phyloP scores from a whole-genome alignment of 2,329 filamentous ascomycete genomes.

The Paecilomyces dactylethromorphus region DNA sequence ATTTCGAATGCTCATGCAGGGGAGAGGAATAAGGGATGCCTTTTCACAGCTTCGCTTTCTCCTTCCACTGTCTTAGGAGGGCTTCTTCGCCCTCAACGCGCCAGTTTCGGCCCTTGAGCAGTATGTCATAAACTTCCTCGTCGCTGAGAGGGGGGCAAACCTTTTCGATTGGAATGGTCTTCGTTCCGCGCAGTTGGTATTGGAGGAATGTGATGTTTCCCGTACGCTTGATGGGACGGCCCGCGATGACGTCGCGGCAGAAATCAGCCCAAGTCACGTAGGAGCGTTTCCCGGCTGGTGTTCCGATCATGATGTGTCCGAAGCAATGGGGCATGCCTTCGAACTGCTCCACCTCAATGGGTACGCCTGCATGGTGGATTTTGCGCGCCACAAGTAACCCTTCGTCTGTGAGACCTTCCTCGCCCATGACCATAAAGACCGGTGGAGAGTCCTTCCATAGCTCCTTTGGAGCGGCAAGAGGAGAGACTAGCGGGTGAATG shows the following conservation, averaged over 20 bases:
- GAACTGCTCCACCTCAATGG: constrained; percentile 34
- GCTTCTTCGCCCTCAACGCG: constrained; percentile 28
- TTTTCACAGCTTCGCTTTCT: constrained; percentile 24
- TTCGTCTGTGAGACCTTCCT: constrained; percentile 38
- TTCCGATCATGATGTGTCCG: constrained; percentile 48
- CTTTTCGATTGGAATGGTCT: constrained; percentile 26
- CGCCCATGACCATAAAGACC: constrained; percentile 34
- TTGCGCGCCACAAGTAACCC: constrained; percentile 32
- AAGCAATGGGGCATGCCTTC: constrained; percentile 47
- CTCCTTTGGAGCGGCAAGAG: constrained; percentile 25
- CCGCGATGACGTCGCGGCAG: constrained; percentile 26
- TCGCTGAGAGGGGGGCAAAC: constrained; percentile 24
- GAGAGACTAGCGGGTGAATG: constrained; percentile 36
- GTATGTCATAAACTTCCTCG: constrained; percentile 24
- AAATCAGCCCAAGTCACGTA: constrained; percentile 54
- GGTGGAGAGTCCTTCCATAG: constrained; percentile 37
- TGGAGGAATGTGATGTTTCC: constrained; percentile 25
- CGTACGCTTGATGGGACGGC: constrained; percentile 17
- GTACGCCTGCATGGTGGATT: constrained; percentile 29
- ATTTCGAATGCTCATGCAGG: background rate
- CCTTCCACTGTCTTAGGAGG: constrained; percentile 22
- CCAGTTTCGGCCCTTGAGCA: constrained; percentile 23
- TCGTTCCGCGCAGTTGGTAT: constrained; percentile 18
- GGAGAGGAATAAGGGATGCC: background rate
- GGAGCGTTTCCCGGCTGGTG: constrained; percentile 45